Evolutionary conservation across 306 rosid genomes (phyloP).

Genomic region (Cicer pinnatifidum): DNA sequence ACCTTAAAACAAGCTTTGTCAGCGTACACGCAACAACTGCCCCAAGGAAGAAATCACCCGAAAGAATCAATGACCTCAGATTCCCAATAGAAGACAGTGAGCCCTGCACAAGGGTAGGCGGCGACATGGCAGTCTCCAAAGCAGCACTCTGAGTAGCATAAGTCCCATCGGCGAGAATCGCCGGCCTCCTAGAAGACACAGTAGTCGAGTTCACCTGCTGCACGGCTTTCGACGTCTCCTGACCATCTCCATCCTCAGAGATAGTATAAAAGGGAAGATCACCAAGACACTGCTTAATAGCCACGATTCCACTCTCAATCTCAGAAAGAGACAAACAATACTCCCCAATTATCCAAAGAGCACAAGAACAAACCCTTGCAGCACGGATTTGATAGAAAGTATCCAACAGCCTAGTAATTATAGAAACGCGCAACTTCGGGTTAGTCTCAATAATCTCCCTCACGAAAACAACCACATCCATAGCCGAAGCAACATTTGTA

Average conservation of each 20-base stretch:
- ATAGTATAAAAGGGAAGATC: constrained; percentile 85
- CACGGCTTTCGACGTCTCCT: constrained; percentile 60
- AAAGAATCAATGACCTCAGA: constrained; percentile 87
- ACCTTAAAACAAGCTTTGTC: constrained; percentile 84
- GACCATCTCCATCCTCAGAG: constrained; percentile 80
- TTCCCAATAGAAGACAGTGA: constrained; percentile 76
- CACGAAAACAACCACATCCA: constrained; percentile 89
- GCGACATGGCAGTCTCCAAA: constrained; percentile 87
- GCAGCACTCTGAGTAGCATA: constrained; percentile 99
- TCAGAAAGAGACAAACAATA: constrained; percentile 89
- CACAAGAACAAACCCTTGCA: constrained; percentile 89
- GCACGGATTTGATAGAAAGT: constrained; percentile 94
- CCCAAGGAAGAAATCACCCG: constrained; percentile 94
- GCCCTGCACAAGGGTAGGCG: constrained; percentile 83
- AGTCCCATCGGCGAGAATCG: constrained; percentile 93
- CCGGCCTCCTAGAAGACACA: constrained; percentile 92
- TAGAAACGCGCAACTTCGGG: constrained; percentile 86
- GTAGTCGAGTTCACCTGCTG: constrained; percentile 68
- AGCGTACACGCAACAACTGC: constrained; percentile 87
- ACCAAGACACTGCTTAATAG: constrained; percentile 91
- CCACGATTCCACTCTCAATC: constrained; percentile 78
- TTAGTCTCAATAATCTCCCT: constrained; percentile 96
- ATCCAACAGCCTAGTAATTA: constrained; percentile 85
- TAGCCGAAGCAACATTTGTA: constrained; percentile 84
- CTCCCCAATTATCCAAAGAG: constrained; percentile 96